Evolutionary conservation across 371 early-diverging fungal genomes (phyloP).

Genomic region (Mortierella sp.): DNA sequence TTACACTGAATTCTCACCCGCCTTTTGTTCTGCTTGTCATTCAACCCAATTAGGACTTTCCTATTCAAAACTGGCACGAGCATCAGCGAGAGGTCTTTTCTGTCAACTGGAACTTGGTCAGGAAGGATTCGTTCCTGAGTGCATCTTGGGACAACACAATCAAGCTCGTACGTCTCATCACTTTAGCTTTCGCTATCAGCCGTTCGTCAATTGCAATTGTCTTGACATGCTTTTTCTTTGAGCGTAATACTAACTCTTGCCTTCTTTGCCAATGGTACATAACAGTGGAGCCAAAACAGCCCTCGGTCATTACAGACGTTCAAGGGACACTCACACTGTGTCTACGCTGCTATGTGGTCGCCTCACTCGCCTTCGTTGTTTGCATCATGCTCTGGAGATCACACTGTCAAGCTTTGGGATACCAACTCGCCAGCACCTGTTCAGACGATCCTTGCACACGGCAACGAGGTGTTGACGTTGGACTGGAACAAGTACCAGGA

Average conservation of each 20-base stretch:
- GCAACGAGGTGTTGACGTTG: conserved; percentile 86
- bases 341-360: conserved; percentile 90
- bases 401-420: conserved; percentile 93
- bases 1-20: neutral
- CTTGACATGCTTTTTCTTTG: neutral
- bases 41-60: conserved; percentile 75
- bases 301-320: conserved; percentile 87
- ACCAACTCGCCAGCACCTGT: conserved; percentile 73
- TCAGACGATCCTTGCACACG: conserved; percentile 88
- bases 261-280: neutral
- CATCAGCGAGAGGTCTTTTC: conserved; percentile 94
- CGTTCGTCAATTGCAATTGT: neutral
- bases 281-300: conserved; percentile 88
- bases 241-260: neutral
- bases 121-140: conserved; percentile 88
- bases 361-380: conserved; percentile 84
- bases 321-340: conserved; percentile 88
- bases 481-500: conserved; percentile 97
- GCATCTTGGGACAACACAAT: conserved; percentile 96
- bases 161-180: conserved; percentile 78
- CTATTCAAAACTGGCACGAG: conserved; percentile 93
- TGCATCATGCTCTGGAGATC: conserved; percentile 92
- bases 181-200: neutral
- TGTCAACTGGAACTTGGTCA: conserved; percentile 93
- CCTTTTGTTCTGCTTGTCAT: neutral